phyloP scores from a whole-genome alignment of 208 protist genomes.

The Trypanosoma scelopori region DNA sequence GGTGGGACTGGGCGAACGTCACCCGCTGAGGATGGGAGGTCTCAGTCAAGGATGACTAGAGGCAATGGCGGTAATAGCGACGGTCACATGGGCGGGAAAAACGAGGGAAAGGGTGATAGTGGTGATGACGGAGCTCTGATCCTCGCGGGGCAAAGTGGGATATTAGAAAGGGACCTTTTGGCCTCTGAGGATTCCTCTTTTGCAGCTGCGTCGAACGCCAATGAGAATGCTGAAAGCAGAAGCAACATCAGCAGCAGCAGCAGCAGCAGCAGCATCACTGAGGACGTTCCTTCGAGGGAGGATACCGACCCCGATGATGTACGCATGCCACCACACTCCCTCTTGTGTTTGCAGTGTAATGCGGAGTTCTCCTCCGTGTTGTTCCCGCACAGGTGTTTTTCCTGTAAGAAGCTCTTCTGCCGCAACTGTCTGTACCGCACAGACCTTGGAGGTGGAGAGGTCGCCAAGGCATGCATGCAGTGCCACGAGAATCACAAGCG shows the following conservation, averaged over 20 bases:
- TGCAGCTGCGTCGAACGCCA: no score
- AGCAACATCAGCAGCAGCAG: no score
- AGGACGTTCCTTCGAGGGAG: constrained; percentile 22
- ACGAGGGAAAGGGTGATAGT: no score
- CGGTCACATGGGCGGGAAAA: no score
- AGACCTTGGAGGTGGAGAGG: constrained; percentile 24
- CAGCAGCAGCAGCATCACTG: not conserved
- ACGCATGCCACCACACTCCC: constrained; percentile 33
- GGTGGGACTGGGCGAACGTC: not conserved
- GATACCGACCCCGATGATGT: constrained; percentile 35
- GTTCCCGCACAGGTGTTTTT: constrained; percentile 69
- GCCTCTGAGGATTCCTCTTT: no score
- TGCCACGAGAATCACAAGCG: constrained; percentile 70
- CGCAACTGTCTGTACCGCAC: constrained; percentile 46
- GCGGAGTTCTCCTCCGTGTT: constrained; percentile 59
- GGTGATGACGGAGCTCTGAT: no score
- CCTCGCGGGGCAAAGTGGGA: no score
- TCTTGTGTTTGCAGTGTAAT: constrained; percentile 58
- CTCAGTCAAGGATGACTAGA: no score
- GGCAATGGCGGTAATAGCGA: no score
- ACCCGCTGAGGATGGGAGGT: not conserved
- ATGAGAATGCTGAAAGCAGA: no score
- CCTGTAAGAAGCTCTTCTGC: constrained; percentile 65
- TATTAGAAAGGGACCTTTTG: no score
- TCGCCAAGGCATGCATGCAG: constrained; percentile 46